phyloP scores from a whole-genome alignment of 2,329 filamentous ascomycete genomes.

The Alternaria consortialis region DNA sequence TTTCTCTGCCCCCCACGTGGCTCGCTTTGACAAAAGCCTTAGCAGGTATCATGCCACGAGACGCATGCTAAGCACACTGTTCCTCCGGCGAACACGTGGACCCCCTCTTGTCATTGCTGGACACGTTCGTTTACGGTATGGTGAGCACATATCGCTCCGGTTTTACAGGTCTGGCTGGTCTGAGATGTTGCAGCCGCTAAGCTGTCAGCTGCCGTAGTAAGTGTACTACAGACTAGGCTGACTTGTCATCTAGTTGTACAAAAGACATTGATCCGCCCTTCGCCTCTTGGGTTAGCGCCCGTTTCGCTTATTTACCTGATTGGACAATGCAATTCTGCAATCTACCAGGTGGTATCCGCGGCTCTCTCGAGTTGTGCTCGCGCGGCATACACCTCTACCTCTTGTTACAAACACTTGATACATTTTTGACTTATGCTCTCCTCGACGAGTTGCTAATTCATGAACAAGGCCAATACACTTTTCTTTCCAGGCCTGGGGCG shows the following conservation, averaged over 20 bases:
- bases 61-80: neutral
- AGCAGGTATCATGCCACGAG: constrained; percentile 1
- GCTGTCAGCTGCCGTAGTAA: neutral
- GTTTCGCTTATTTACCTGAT: neutral
- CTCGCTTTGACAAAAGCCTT: neutral
- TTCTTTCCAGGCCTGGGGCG: neutral
- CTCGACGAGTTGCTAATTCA: neutral
- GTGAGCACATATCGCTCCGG: neutral
- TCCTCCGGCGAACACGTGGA: neutral
- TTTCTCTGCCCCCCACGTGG: neutral
- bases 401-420: no score
- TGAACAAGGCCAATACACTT: neutral
- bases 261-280: neutral
- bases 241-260: neutral
- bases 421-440: neutral
- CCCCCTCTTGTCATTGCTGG: neutral
- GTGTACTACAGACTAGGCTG: neutral
- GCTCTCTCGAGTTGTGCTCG: neutral
- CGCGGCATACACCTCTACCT: neutral
- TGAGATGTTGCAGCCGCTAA: neutral
- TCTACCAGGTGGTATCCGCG: neutral
- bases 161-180: neutral
- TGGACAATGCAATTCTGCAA: neutral
- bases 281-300: neutral
- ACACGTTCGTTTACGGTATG: neutral